Evolutionary conservation across 129 eudicot genomes (phyloP).

Genomic region (Smallanthus sonchifolius): DNA sequence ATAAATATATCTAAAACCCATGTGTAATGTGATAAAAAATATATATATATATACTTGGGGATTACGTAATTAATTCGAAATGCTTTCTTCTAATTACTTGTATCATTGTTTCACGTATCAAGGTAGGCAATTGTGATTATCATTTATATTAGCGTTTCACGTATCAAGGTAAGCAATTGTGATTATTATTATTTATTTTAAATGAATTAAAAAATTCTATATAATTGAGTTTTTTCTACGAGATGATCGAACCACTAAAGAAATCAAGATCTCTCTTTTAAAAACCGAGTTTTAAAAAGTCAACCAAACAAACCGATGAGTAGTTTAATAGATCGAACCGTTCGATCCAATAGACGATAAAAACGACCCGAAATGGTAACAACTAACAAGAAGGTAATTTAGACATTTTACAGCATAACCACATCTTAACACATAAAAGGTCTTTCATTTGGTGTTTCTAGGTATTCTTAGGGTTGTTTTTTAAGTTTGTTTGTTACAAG

Average conservation of each 20-base stretch:
- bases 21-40: neutral
- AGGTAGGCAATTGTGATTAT: conserved; percentile 3
- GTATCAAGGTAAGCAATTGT: conserved; percentile 16
- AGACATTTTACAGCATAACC: too few species aligned
- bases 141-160: conserved; percentile 24
- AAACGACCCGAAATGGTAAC: too few species aligned
- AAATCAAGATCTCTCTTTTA: neutral
- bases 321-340: neutral
- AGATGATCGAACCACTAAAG: neutral
- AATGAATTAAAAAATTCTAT: neutral
- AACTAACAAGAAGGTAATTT: too few species aligned
- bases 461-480: too few species aligned
- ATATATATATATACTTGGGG: neutral
- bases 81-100: conserved; percentile 6
- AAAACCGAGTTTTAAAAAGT: neutral
- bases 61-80: conserved; percentile 5
- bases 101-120: conserved; percentile 26
- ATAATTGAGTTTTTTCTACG: neutral
- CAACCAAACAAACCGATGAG: neutral
- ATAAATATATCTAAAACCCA: neutral
- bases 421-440: too few species aligned
- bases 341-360: too few species aligned
- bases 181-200: neutral
- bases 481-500: too few species aligned
- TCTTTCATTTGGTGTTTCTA: too few species aligned